These are phyloP conservation scores for Saccharata proteae DNA, from an alignment of 2,329 filamentous ascomycete genomes.

Conservation along the genomic window DNA sequence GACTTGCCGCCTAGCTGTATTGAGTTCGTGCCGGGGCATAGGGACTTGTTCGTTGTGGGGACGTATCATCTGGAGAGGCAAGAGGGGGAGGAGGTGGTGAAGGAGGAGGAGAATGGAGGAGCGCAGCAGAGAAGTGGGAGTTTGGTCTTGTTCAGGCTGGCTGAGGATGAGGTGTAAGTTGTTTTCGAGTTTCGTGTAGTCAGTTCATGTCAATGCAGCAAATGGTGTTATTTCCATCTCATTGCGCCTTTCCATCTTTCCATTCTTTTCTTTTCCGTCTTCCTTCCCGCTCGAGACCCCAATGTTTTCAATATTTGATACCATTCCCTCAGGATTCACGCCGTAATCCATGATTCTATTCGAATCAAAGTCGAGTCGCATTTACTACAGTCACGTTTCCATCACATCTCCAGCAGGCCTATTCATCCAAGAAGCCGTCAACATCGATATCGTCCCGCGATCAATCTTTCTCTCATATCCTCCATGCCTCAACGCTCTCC, in stretches of 20 bases:
- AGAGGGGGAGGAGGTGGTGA: slow-evolving; percentile 14
- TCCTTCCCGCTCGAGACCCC: neutral
- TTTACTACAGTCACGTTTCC: too few relatives aligned
- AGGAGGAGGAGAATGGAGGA: slow-evolving; percentile 18
- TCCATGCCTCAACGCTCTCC: neutral
- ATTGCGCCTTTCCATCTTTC: neutral
- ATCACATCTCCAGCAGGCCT: too few relatives aligned
- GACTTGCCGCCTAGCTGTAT: slow-evolving; percentile 66
- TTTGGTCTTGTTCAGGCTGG: slow-evolving; percentile 52
- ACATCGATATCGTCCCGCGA: slow-evolving; percentile 11
- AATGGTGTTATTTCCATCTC: too few relatives aligned
- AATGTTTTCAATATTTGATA: neutral
- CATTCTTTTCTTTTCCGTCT: neutral
- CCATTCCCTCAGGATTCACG: too few relatives aligned
- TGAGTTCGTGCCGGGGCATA: slow-evolving; percentile 54
- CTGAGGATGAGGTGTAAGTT: slow-evolving; percentile 44
- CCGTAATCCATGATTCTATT: too few relatives aligned
- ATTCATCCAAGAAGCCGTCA: too few relatives aligned
- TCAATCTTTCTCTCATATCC: neutral
- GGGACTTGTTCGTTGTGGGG: slow-evolving; percentile 62
- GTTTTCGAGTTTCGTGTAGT: slow-evolving; percentile 16
- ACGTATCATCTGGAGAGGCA: slow-evolving; percentile 65
- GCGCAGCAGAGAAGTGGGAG: slow-evolving; percentile 60
- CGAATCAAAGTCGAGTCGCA: too few relatives aligned
- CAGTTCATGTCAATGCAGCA: too few relatives aligned